Evolutionary conservation across 2,329 filamentous ascomycete genomes (phyloP), one percentile per base, ranked within the genome.

Genomic region (Neoscytalidium dimidiatum): DNA sequence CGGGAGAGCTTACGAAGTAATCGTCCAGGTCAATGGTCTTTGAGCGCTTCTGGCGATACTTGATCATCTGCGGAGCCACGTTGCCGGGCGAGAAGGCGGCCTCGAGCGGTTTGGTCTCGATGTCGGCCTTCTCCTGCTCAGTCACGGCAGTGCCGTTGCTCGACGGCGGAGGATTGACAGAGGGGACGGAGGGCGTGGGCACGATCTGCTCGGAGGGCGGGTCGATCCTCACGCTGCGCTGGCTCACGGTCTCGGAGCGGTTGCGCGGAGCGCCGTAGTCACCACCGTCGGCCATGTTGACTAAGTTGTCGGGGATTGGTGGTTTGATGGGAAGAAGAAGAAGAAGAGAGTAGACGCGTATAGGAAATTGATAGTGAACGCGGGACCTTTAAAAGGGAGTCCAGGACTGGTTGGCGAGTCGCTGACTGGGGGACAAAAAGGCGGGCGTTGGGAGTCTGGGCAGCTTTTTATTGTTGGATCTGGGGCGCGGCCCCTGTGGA

Each of bases 1-100:
- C 4, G 33, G n/a, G 13, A 19, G 31, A 14, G 19, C 81, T 48
- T 75, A 84, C 84, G 72, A 89, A 89, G 74, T 89, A 88, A 68
- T 88, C 85, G 66, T 87, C 85, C 53, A 88, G 69, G 67, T 78
- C 75, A 6, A 75, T 60, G 44, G 71, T 74, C 38, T 69, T 71
- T 13, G 66, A 70, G 23, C 71, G 75, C 56, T 71, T 71, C 66
- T 70, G 71, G 38, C 66, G 66, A 46, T 48, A 63, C 33, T n/a
- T 31, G 31, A 19, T 29, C 29, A 65, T 57, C 41, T 35, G 26
- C 5, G 35, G 49, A 23, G 46, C 33, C 3, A 48, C 31, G 21
- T 63, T 46, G 2, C 21, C 57, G 57, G 60, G 31, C 11, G 63
- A 65, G 44, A 49, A 41, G 14, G 38, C 29, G 6, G 44, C 19